phyloP scores from a whole-genome alignment of 208 protist genomes.

The Leishmania martiniquensis region DNA sequence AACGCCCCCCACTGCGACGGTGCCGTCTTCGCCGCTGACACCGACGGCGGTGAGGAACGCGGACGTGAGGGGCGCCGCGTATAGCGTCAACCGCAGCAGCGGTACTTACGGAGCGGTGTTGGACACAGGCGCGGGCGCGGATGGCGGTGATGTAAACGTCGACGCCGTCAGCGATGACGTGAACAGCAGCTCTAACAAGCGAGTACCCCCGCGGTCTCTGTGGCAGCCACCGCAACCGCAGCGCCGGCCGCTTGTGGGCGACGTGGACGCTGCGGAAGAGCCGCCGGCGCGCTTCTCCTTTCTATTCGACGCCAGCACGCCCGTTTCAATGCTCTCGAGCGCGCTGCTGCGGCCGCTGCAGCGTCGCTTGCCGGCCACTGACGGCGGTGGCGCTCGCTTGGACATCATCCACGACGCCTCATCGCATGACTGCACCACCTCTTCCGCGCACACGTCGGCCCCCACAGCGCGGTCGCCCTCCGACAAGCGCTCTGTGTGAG shows the following conservation, averaged over 20 bases:
- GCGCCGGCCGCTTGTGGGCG: neutral
- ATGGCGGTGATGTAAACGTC: neutral
- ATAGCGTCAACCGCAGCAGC: neutral
- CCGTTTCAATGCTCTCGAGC: conserved; percentile 13
- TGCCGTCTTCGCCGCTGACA: neutral
- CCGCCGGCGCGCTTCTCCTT: neutral
- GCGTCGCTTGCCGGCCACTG: neutral
- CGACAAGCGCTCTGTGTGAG: neutral
- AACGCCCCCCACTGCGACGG: neutral
- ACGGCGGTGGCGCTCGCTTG: neutral
- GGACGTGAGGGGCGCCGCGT: neutral
- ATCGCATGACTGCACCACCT: neutral
- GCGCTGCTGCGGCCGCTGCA: neutral
- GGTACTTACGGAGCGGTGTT: neutral
- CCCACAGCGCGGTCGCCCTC: neutral
- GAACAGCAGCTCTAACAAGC: neutral
- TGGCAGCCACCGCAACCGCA: neutral
- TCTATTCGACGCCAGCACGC: conserved; percentile 24
- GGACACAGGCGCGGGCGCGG: neutral
- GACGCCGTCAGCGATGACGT: neutral
- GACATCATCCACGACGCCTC: neutral
- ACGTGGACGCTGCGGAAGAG: neutral
- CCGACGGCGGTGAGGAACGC: neutral
- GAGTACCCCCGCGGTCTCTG: neutral
- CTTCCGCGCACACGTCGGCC: neutral